These are phyloP conservation scores for Botrytis porri DNA, from an alignment of 2,329 filamentous ascomycete genomes.

Conservation along the genomic window DNA sequence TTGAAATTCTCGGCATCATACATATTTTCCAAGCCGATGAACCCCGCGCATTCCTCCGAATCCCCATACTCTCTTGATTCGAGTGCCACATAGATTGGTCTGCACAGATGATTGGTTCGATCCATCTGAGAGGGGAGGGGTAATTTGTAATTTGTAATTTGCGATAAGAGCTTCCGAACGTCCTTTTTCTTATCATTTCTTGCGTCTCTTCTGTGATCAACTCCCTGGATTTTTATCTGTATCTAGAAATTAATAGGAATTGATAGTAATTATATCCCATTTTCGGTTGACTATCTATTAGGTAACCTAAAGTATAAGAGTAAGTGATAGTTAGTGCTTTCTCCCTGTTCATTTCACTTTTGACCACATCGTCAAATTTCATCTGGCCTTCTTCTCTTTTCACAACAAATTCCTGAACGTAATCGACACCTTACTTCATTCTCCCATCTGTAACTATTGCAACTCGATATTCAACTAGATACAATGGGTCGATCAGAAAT, in stretches of 20 bases:
- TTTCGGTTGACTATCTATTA: not conserved
- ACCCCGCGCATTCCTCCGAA: not conserved
- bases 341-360: not conserved
- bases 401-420: not conserved
- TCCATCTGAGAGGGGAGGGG: not conserved
- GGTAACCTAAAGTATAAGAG: not conserved
- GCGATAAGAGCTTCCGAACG: slow-evolving; percentile 9
- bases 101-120: not conserved
- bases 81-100: not conserved
- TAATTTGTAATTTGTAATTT: not conserved
- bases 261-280: not conserved
- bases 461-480: not conserved
- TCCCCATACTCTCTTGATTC: not conserved
- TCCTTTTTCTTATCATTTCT: not conserved
- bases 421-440: not conserved
- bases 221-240: not conserved
- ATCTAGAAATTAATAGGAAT: not conserved
- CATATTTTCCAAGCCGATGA: not conserved
- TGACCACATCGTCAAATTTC: not conserved
- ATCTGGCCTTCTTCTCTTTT: not conserved
- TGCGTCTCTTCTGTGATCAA: slow-evolving; percentile 5
- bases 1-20: not conserved
- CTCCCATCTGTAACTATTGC: not conserved
- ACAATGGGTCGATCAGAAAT: slow-evolving; percentile 54
- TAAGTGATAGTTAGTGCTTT: not conserved